A percentile compares a stretch with the other conserved stretches of the same genome.
Evolutionary conservation across 495 filamentous ascomycete genomes (phyloP).

Genomic region (Daldinia decipiens): DNA sequence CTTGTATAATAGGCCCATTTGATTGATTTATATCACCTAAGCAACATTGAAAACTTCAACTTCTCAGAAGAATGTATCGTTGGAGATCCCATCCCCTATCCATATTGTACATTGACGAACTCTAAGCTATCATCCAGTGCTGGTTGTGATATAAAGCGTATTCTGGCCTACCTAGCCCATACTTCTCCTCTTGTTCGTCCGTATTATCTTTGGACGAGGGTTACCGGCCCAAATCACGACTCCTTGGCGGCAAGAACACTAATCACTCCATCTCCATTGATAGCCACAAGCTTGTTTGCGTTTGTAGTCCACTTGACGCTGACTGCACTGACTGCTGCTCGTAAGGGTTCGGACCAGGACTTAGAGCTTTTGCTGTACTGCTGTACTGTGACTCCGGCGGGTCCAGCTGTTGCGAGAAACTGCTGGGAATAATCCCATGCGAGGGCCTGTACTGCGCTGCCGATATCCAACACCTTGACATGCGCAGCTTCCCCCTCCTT

Average conservation of each 20-base stretch:
- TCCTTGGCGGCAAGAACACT: conserved; percentile 66
- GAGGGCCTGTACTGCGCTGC: conserved; percentile 74
- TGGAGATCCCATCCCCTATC: not conserved
- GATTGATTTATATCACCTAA: not conserved
- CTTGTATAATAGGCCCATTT: not conserved
- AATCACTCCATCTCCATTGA: conserved; percentile 78
- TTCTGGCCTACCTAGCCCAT: not conserved
- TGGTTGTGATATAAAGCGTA: not conserved
- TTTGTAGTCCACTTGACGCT: conserved; percentile 79
- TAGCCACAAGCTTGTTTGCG: conserved; percentile 76
- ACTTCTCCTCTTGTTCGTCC: conserved; percentile 1
- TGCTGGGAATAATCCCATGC: conserved; percentile 96
- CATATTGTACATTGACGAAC: conserved; percentile 23
- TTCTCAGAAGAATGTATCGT: conserved; percentile 15
- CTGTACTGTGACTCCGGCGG: conserved; percentile 84
- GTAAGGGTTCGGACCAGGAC: conserved; percentile 87
- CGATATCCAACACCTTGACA: conserved; percentile 84
- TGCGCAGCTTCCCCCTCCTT: conserved; percentile 79
- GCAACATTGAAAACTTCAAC: not conserved
- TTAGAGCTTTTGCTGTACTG: conserved; percentile 86
- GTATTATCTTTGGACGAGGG: not conserved
- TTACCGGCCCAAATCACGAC: conserved; percentile 24
- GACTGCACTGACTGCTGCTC: conserved; percentile 75
- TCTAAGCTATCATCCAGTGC: not conserved
- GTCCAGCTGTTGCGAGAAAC: conserved; percentile 84